Evolutionary conservation across 2,329 filamentous ascomycete genomes (phyloP).

Genomic region (Botrytis porri): DNA sequence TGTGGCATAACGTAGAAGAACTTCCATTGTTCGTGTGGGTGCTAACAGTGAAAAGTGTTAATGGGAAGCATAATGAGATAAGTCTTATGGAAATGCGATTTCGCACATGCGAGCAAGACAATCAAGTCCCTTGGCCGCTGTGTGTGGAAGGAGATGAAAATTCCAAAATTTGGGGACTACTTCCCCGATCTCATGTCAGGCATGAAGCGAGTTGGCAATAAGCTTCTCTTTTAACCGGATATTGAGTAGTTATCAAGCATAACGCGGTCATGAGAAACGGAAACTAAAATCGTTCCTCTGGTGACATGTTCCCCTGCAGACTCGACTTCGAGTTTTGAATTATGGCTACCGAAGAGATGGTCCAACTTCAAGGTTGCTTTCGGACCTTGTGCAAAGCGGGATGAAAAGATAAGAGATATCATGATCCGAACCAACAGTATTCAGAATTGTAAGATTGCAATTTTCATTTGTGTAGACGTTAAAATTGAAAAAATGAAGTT

Average conservation of each 20-base stretch:
- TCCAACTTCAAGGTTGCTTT: neutral
- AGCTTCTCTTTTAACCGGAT: neutral
- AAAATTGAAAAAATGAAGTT: neutral
- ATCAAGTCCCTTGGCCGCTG: neutral
- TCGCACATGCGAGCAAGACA: neutral
- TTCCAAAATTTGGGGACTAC: neutral
- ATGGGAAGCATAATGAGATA: neutral
- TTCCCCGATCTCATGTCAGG: neutral
- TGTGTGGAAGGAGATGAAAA: neutral
- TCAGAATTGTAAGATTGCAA: neutral
- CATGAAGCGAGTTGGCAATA: slow-evolving; percentile 3
- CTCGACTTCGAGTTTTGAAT: slow-evolving; percentile 5
- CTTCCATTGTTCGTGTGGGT: slow-evolving; percentile 26
- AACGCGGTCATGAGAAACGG: neutral
- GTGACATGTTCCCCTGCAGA: neutral
- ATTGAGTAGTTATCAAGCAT: neutral
- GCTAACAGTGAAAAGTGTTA: neutral
- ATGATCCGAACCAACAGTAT: neutral
- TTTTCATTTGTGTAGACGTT: neutral
- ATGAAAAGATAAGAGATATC: neutral
- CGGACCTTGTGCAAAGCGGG: neutral
- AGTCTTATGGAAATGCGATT: neutral
- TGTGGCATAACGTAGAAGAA: slow-evolving; percentile 28
- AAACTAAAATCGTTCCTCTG: neutral
- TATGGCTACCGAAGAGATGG: neutral